Percentiles rank a stretch among this genome's conserved stretches.
These are phyloP conservation scores for Inga laurina DNA, from an alignment of 306 rosid genomes.

Conservation along the genomic window DNA sequence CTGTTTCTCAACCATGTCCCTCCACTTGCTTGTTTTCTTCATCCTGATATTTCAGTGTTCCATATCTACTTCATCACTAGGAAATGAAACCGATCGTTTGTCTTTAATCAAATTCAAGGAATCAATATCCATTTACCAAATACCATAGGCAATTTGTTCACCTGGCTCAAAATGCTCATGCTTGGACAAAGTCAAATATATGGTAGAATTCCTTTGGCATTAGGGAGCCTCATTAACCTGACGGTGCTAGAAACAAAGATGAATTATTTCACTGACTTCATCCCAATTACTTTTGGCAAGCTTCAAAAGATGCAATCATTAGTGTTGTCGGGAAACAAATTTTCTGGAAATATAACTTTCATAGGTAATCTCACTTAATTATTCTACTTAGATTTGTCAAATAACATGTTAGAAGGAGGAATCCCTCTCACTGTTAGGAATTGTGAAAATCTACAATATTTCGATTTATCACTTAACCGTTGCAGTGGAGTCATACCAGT, in stretches of 20 bases:
- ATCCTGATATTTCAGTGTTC: no score
- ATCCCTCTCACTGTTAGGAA: background rate
- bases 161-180: background rate
- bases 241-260: background rate
- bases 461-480: no score
- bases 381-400: background rate
- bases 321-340: background rate
- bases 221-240: background rate
- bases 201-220: background rate
- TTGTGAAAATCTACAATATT: background rate
- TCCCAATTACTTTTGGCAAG: background rate
- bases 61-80: no score
- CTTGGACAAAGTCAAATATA: background rate
- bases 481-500: no score
- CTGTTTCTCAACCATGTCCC: no score
- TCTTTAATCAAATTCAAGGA: no score
- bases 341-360: background rate
- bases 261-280: background rate
- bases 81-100: no score
- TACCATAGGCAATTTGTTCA: background rate
- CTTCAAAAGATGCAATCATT: background rate
- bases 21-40: no score
- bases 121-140: constrained; percentile 38
- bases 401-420: background rate
- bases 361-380: background rate